These are phyloP conservation scores for Nannochloropsis salina DNA, from an alignment of 108 stramenopile species.

Conservation along the genomic window DNA sequence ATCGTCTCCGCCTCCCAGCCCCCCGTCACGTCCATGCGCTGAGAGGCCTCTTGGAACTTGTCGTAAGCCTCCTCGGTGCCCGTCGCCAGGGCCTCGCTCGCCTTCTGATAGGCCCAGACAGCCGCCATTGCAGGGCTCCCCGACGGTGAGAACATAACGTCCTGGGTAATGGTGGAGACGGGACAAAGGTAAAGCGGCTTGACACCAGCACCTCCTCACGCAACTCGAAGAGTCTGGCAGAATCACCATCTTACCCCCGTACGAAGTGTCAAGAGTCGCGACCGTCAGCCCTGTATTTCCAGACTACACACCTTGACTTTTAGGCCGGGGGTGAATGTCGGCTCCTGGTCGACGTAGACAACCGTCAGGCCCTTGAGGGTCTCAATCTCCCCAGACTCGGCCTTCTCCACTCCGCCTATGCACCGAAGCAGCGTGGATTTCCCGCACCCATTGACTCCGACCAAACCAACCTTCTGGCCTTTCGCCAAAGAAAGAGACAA, in stretches of 20 bases:
- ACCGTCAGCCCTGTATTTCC: too few relatives aligned
- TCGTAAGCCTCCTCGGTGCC: slow-evolving; percentile 16
- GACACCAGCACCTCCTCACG: too few relatives aligned
- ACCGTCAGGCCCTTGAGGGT: slow-evolving; percentile 32
- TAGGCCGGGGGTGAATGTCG: slow-evolving; percentile 29
- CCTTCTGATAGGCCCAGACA: neutral
- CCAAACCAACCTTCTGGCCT: slow-evolving; percentile 49
- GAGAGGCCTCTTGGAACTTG: neutral
- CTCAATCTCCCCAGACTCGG: slow-evolving; percentile 41
- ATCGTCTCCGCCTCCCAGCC: slow-evolving; percentile 45
- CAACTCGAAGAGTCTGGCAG: too few relatives aligned
- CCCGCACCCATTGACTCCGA: slow-evolving; percentile 54
- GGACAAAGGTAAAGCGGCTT: too few relatives aligned
- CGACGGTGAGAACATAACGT: neutral
- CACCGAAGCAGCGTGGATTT: slow-evolving; percentile 51
- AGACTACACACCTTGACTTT: neutral
- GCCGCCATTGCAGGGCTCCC: neutral
- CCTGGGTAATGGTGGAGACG: neutral
- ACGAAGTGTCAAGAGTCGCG: too few relatives aligned
- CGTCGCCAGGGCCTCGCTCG: neutral
- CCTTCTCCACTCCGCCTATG: slow-evolving; percentile 32
- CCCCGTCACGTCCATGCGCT: slow-evolving; percentile 23
- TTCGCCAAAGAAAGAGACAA: slow-evolving; percentile 27
- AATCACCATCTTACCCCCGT: too few relatives aligned
- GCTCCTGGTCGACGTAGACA: slow-evolving; percentile 50